Evolutionary conservation across 2,329 filamentous ascomycete species (phyloP).

Genomic region (Coniochaeta sp.): DNA sequence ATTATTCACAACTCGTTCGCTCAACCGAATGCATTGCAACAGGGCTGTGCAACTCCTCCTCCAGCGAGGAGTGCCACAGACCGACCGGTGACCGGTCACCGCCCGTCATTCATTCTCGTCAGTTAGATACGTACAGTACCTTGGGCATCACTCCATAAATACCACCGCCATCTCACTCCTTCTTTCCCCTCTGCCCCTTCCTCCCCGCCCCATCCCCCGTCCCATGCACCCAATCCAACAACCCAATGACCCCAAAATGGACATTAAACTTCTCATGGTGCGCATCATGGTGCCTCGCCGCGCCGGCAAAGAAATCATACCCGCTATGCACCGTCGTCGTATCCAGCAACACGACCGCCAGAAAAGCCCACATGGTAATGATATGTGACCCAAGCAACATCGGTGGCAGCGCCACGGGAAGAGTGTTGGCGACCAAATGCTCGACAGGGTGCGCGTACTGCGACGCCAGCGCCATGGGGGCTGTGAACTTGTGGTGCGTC

Average conservation of each 20-base stretch:
- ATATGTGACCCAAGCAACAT: slow-evolving; percentile 38
- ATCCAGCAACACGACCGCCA: slow-evolving; percentile 40
- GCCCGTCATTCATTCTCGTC: too few relatives aligned
- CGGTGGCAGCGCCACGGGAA: slow-evolving; percentile 44
- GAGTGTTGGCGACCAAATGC: slow-evolving; percentile 44
- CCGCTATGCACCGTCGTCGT: slow-evolving; percentile 50
- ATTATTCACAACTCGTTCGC: too few relatives aligned
- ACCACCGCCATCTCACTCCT: too few relatives aligned
- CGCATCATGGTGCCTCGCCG: slow-evolving; percentile 44
- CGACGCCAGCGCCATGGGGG: slow-evolving; percentile 46
- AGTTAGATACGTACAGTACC: too few relatives aligned
- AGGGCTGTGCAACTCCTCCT: too few relatives aligned
- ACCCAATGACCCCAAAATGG: slow-evolving; percentile 44
- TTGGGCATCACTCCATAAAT: too few relatives aligned
- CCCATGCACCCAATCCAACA: slow-evolving; percentile 49
- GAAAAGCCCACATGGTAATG: slow-evolving; percentile 44
- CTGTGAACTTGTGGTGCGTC: slow-evolving; percentile 47
- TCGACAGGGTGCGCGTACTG: slow-evolving; percentile 53
- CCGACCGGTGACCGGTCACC: too few relatives aligned
- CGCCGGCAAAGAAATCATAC: slow-evolving; percentile 44
- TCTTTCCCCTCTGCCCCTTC: slow-evolving; percentile 4
- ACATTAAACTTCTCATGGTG: slow-evolving; percentile 51
- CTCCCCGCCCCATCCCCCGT: slow-evolving; percentile 22
- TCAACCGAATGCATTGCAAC: too few relatives aligned
- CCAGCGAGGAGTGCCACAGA: too few relatives aligned